Evolutionary conservation across 495 filamentous ascomycete species (phyloP), one percentile per base, ranked within the genome.

Genomic region (Sporormia fimetaria): DNA sequence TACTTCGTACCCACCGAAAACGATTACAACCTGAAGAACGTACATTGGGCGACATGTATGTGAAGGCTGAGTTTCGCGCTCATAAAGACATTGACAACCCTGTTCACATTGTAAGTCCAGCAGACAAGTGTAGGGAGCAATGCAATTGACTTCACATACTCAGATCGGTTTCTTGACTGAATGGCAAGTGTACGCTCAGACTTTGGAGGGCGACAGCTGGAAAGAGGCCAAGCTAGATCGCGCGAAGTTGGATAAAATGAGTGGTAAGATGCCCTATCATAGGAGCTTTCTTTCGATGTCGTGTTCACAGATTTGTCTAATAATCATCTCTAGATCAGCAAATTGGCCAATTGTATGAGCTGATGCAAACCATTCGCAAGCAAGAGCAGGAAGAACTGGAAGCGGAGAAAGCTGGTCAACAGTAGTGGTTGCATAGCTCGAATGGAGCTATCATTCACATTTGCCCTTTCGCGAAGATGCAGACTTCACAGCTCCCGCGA

Each of bases 81-180:
- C 90, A 96, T 57, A 64, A 68, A 35, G 69, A 71, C 39, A 72
- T 88, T 21, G 90, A 95, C 41, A 96, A 96, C 54, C 92, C 92
- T 0, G 71, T 83, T 27, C 87, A 95, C 57, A 76, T 98, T 61
- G 86, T 94, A 70, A 28, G 74, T 60, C 33, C 21, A 11, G 21
- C 12, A 16, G 12, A 3, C 10, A 22, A 7, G 5, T 8, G 20
- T 14, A 24, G 17, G 28, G 5, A 18, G 11, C 6, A 24, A 5
- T 12, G 15, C 4, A n/a, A 11, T 14, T 9, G 17, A 23, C 15
- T 27, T 21, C n/a, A n/a, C n/a, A n/a, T 40, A 22, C 23, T 25
- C 39, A 93, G 87, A 81, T 95, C 48, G 90, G 90, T 3, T 98
- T 98, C 57, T 67, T 96, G 52, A 88, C 82, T 0, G 87, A 95